Conservation (phyloP, 352 stramenopile species). For the Phytophthora uliginosa region DNA sequence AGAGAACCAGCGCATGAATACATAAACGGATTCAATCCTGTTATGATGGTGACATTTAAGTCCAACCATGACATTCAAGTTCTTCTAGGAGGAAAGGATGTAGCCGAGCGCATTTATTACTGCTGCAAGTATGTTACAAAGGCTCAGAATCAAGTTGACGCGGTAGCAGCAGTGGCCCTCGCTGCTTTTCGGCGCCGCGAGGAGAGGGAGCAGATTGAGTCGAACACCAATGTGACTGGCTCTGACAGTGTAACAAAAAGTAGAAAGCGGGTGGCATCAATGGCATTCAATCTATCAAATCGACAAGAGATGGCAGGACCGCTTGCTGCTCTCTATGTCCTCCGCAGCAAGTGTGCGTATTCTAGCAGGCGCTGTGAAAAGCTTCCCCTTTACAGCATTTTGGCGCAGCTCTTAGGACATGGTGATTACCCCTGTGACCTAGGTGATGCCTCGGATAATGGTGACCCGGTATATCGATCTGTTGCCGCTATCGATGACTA, state of each 20-base stretch:
- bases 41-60: slow-evolving; percentile 15
- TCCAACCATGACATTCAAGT: slow-evolving; percentile 11
- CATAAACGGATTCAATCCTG: slow-evolving; percentile 15
- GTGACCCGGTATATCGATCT: neutral
- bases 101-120: slow-evolving; percentile 2
- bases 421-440: neutral
- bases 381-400: neutral
- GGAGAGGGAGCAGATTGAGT: neutral
- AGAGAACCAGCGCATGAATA: neutral
- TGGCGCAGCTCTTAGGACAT: neutral
- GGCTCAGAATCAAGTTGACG: slow-evolving; percentile 9
- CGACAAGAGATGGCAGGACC: slow-evolving; percentile 9
- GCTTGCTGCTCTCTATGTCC: slow-evolving; percentile 1
- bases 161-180: neutral
- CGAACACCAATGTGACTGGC: neutral
- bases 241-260: neutral
- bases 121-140: slow-evolving; percentile 17
- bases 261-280: neutral
- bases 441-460: neutral
- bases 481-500: slow-evolving; percentile 9
- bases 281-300: neutral
- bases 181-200: neutral
- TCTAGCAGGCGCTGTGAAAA: neutral
- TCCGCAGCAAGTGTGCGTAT: neutral
- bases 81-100: neutral